Evolutionary conservation across 176 grass and related monocot species (phyloP).

Genomic region (Triticum turgidum): DNA sequence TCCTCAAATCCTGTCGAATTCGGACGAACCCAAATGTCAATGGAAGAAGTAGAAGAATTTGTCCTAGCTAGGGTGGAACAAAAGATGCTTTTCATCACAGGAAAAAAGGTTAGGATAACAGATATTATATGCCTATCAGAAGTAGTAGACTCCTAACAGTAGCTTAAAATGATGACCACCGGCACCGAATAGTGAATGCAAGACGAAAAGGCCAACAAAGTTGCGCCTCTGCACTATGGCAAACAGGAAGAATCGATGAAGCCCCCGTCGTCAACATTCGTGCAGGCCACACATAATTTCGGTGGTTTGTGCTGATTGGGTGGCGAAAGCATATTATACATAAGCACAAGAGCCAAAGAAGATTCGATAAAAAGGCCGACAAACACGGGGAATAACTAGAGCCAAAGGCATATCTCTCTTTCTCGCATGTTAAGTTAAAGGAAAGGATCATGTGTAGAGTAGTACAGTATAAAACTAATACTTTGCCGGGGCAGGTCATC

Average conservation of each 20-base stretch:
- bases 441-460: not conserved
- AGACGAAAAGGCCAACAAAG: slow-evolving; percentile 14
- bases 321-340: slow-evolving; percentile 3
- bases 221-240: slow-evolving; percentile 15
- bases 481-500: slow-evolving; percentile 15
- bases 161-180: slow-evolving; percentile 9
- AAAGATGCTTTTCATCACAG: not conserved
- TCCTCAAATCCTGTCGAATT: too few species aligned
- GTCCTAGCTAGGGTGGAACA: not conserved
- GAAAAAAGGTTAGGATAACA: not conserved
- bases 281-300: slow-evolving; percentile 15
- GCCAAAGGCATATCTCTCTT: slow-evolving; percentile 24
- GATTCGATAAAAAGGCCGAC: slow-evolving; percentile 31
- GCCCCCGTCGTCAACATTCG: slow-evolving; percentile 30
- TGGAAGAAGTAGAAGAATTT: not conserved
- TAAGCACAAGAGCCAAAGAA: slow-evolving; percentile 28
- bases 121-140: slow-evolving; percentile 1
- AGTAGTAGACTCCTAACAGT: slow-evolving; percentile 26
- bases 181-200: slow-evolving; percentile 20
- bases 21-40: too few species aligned
- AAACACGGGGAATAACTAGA: slow-evolving; percentile 39
- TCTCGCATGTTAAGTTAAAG: slow-evolving; percentile 23
- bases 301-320: slow-evolving; percentile 33
- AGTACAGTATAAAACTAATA: not conserved
- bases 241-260: slow-evolving; percentile 44